These are phyloP conservation scores for Rasamsonia emersonii DNA, from an alignment of 2,329 filamentous ascomycete species.

Conservation along the genomic window DNA sequence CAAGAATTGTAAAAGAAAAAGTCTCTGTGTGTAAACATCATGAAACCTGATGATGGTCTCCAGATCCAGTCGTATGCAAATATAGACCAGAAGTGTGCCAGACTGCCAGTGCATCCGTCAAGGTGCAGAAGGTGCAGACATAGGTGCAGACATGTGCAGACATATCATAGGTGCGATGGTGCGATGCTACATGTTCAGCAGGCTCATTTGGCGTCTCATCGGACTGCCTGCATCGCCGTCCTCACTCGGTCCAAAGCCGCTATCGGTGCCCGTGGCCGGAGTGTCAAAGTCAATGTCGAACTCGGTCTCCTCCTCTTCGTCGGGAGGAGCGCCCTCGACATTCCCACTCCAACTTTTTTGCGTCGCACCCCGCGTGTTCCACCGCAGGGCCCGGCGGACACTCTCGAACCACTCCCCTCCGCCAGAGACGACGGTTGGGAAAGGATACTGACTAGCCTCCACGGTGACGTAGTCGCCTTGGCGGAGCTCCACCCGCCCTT, in stretches of 20 bases:
- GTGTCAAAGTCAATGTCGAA: conserved; percentile 93
- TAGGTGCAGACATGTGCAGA: not conserved
- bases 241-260: conserved; percentile 52
- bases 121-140: no score
- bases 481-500: conserved; percentile 84
- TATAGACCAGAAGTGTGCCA: conserved; percentile 3
- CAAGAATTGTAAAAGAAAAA: no score
- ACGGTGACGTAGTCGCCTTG: conserved; percentile 95
- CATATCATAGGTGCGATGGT: not conserved
- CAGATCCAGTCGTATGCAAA: no score
- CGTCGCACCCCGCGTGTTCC: conserved; percentile 86
- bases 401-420: conserved; percentile 95
- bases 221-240: conserved; percentile 58
- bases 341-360: conserved; percentile 72
- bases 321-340: conserved; percentile 38
- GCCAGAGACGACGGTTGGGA: conserved; percentile 87
- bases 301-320: conserved; percentile 49
- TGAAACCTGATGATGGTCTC: no score
- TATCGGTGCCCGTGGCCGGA: conserved; percentile 33
- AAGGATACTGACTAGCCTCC: conserved; percentile 90
- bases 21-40: no score
- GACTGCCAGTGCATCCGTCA: no score
- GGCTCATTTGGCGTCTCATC: conserved; percentile 63
- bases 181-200: conserved; percentile 51
- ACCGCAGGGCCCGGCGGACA: conserved; percentile 80